A percentile compares a stretch with the other conserved stretches of the same genome.
These are phyloP conservation scores for Isochrysis galbana DNA, from an alignment of 78 protist species.

Conservation along the genomic window DNA sequence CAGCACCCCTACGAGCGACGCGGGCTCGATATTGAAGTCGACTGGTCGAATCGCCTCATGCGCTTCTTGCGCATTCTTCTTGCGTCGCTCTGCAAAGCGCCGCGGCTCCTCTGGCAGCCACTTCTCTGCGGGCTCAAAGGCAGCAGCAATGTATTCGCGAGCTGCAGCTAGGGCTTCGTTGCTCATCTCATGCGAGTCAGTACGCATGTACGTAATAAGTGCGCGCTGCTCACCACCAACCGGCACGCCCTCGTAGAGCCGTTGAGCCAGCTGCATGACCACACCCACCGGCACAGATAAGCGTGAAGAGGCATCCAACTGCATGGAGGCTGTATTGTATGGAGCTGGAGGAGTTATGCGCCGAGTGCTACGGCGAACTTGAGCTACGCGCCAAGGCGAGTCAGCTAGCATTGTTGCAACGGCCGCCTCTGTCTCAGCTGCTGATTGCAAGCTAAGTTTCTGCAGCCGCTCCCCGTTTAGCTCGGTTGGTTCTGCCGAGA, in stretches of 20 bases:
- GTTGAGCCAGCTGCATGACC: not conserved
- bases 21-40: not conserved
- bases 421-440: not conserved
- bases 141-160: not conserved
- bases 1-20: not conserved
- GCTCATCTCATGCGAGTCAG: constrained; percentile 18
- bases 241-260: constrained; percentile 29
- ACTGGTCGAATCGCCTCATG: constrained; percentile 50
- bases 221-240: not conserved
- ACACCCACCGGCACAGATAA: not conserved
- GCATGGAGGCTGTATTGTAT: constrained; percentile 44
- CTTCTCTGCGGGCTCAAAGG: not conserved
- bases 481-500: not conserved
- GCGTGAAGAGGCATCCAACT: constrained; percentile 29
- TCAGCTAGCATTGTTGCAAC: not conserved
- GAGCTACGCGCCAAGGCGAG: not conserved
- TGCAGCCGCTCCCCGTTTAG: not conserved
- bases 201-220: constrained; percentile 50
- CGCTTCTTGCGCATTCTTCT: constrained; percentile 40
- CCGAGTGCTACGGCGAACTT: not conserved
- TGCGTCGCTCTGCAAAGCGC: not conserved
- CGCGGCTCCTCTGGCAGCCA: not conserved
- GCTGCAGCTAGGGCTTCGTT: not conserved
- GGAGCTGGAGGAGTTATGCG: constrained; percentile 22
- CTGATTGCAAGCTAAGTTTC: not conserved